Conservation (phyloP, 768 basidiomycete species). For the Candolleomyces eurysporus region DNA sequence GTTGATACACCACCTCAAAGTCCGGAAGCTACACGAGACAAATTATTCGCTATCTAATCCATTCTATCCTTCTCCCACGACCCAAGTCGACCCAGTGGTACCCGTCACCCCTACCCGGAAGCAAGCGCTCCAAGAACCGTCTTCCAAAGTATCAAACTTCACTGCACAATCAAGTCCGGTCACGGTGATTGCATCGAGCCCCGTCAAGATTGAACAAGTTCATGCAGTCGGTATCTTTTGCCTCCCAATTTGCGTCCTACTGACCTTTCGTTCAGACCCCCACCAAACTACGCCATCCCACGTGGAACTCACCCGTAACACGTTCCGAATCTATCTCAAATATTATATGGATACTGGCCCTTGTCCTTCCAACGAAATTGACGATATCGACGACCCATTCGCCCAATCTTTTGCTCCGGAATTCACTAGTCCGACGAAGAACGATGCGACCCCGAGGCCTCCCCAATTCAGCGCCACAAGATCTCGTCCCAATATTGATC, state of each 20-base stretch:
- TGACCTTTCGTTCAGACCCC: slow-evolving; percentile 23
- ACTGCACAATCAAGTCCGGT: slow-evolving; percentile 21
- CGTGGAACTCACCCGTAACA: slow-evolving; percentile 65
- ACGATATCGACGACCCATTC: slow-evolving; percentile 11
- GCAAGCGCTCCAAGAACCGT: slow-evolving; percentile 10
- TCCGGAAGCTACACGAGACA: slow-evolving; percentile 50
- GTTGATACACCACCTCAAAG: slow-evolving; percentile 51
- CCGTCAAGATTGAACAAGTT: slow-evolving; percentile 8
- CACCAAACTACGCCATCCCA: slow-evolving; percentile 70
- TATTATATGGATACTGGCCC: slow-evolving; percentile 71
- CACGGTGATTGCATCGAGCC: slow-evolving; percentile 5
- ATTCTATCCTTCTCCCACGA: slow-evolving; percentile 45
- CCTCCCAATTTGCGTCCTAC: neutral
- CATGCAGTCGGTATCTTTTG: slow-evolving; percentile 9
- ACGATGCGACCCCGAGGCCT: slow-evolving; percentile 6
- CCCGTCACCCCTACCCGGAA: slow-evolving; percentile 7
- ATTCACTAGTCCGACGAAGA: neutral
- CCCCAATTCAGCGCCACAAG: neutral
- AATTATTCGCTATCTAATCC: slow-evolving; percentile 48
- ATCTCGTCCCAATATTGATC: neutral
- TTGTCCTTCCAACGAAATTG: slow-evolving; percentile 14
- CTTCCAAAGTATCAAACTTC: slow-evolving; percentile 13
- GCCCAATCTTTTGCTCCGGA: neutral
- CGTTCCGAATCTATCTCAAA: slow-evolving; percentile 73
- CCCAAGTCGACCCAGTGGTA: slow-evolving; percentile 2